phyloP scores from a whole-genome alignment of 306 rosid genomes.

The Pterocarpus santalinus region DNA sequence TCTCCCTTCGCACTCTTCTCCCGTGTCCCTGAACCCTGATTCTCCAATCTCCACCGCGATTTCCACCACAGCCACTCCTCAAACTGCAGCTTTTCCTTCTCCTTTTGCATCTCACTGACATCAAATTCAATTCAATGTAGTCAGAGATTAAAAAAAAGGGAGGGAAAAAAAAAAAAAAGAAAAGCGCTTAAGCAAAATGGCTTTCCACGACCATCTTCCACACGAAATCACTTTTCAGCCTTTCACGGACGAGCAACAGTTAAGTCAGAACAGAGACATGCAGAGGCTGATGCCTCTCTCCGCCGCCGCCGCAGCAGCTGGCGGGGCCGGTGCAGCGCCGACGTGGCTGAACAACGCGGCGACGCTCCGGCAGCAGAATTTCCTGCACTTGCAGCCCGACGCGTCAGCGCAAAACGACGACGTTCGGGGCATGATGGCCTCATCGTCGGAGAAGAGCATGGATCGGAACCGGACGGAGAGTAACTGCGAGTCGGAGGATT shows the following conservation, averaged over 20 bases:
- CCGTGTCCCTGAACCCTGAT: neutral
- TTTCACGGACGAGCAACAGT: constrained; percentile 54
- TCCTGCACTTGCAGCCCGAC: constrained; percentile 58
- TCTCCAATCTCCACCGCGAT: neutral
- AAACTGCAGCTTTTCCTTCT: neutral
- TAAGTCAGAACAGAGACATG: constrained; percentile 50
- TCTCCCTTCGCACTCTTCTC: neutral
- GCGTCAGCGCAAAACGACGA: constrained; percentile 48
- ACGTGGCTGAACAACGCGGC: constrained; percentile 71
- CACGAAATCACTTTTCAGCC: constrained; percentile 65
- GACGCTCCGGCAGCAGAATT: constrained; percentile 57
- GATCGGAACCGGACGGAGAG: constrained; percentile 52
- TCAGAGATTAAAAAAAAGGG: neutral
- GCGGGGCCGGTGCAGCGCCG: constrained; percentile 44
- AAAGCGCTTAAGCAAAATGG: constrained; percentile 47
- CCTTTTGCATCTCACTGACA: neutral
- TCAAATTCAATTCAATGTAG: neutral
- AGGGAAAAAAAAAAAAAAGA: neutral
- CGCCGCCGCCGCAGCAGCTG: constrained; percentile 6
- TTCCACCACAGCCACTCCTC: neutral
- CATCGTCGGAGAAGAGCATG: constrained; percentile 41
- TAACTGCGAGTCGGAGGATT: constrained; percentile 43
- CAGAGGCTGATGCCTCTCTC: constrained; percentile 48
- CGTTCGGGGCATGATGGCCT: constrained; percentile 26
- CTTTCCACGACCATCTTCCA: constrained; percentile 61